Base-by-base conservation (phyloP, 2,329 filamentous ascomycete genomes). In the Lachnellula hyalina region DNA sequence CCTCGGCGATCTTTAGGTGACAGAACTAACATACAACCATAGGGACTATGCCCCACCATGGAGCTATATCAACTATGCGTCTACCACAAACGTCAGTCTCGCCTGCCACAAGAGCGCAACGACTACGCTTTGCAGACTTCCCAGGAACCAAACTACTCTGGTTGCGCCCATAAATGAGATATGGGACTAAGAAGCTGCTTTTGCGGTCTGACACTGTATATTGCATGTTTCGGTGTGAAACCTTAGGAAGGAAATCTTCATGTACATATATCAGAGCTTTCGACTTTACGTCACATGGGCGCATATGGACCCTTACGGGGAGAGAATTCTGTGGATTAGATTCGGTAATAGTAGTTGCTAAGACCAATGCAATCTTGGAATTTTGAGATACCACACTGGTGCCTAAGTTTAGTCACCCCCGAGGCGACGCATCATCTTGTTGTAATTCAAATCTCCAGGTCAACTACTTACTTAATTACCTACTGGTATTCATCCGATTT, bases 21-120 rank as follows among this genome's bases (percentile, higher is more conserved):
- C 19, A 34, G 28, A 21, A 12, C 54, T 59, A 45, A 61, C 34
- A 17, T 25, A 34, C 14, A 38, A 32, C 15, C 44, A 42, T 36
- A 64, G 60, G 15, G 47, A 62, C 51, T 64, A 58, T 40, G 48
- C 58, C 32, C 60, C 62, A 15, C 62, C 62, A n/a, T 64, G 55
- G 42, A 51, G 50, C 42, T 49, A 51, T 17, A 56, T 63, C 2
- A 51, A 61, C 47, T 62, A 62, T 49, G 62, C 61, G 44, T 50
- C 56, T 14, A 19, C 23, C 12, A 46, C 51, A 12, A 8, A 48
- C n/a, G 44, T 49, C 2, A 53, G 53, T 28, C 38, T 61, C 44
- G 54, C 40, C 21, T 46, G 44, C 44, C 9, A 17, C 4, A 28
- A 25, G 25, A 21, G 3, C 21, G 9, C 12, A 14, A 2, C 11